Evolutionary conservation across 108 stramenopile genomes (phyloP), one percentile per base, ranked within the genome.

Genomic region (Cyclotella baltica): DNA sequence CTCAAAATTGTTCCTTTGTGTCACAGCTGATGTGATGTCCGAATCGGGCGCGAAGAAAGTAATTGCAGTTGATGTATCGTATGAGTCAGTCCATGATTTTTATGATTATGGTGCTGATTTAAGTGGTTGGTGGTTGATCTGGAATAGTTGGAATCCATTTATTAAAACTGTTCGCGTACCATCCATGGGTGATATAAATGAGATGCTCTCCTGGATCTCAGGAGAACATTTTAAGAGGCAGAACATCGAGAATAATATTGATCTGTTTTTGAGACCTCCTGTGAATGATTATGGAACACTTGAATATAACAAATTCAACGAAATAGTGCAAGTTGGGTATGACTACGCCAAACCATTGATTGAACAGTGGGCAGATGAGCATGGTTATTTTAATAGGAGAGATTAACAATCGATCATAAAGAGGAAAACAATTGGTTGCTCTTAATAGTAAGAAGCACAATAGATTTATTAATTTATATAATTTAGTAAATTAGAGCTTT

Each of bases 1-100:
- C n/a, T n/a, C n/a, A n/a, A n/a, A n/a, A n/a, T n/a, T n/a, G n/a
- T 48, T 48, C 47, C 19, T n/a, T 48, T 4, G 18, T 48, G 47
- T 2, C n/a, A 27, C 22, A 33, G 87, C 77, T 19, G 90, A 90
- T 70, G 78, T 88, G 6, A 88, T 90, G 87, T 36, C 36, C 27
- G 50, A 83, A 43, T 73, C 81, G 53, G 81, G 81, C 11, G 90
- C 90, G 6, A 76, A 77, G 29, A 77, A 72, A 30, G 82, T 87
- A 13, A 90, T 90, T 59, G 72, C 87, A 51, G 80, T 87, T 15
- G 90, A 90, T 75, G 85, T 88, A 15, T 59, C 76, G 2, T 36
- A 47, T 0, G 82, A 80, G 63, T 59, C 55, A 0, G 57, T 64
- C 35, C 58, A 52, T 57, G 84, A 80, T 51, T 81, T 77, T 59